Conservation (phyloP, 2,329 filamentous ascomycete species). For the Plectosphaerella cucumerina region DNA sequence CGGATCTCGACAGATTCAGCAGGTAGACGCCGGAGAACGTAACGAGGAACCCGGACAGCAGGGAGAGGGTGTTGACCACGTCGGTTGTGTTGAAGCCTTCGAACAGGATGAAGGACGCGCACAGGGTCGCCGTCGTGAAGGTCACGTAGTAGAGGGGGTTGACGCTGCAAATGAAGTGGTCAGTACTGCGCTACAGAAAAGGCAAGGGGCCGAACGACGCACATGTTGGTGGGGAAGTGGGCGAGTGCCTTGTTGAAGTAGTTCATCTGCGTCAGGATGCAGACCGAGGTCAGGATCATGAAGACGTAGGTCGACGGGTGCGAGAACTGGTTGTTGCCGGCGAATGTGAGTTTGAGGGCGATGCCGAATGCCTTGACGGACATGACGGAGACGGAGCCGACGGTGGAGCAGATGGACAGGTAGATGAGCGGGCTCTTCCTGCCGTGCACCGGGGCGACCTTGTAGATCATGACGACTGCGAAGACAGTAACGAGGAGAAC, state of each 20-base stretch:
- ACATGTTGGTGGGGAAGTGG: slow-evolving; percentile 97
- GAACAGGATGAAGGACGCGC: slow-evolving; percentile 94
- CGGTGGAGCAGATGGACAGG: slow-evolving; percentile 95
- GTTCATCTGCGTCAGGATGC: slow-evolving; percentile 99
- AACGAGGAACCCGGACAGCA: slow-evolving; percentile 87
- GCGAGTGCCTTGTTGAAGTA: slow-evolving; percentile 99
- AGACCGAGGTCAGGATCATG: slow-evolving; percentile 85
- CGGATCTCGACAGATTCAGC: slow-evolving; percentile 88
- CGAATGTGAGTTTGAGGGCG: slow-evolving; percentile 90
- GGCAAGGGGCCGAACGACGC: slow-evolving; percentile 31
- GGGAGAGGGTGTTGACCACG: slow-evolving; percentile 83
- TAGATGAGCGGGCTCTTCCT: slow-evolving; percentile 96
- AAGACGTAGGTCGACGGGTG: slow-evolving; percentile 97
- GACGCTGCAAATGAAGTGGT: slow-evolving; percentile 53
- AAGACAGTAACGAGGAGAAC: slow-evolving; percentile 76
- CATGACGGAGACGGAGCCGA: slow-evolving; percentile 98
- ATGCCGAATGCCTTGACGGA: slow-evolving; percentile 98
- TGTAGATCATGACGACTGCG: slow-evolving; percentile 93
- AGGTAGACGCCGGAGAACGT: slow-evolving; percentile 96
- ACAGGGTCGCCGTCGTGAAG: slow-evolving; percentile 90
- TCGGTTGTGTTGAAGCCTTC: slow-evolving; percentile 94
- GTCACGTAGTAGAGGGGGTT: slow-evolving; percentile 97
- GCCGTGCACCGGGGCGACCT: slow-evolving; percentile 81
- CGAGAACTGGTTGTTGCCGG: slow-evolving; percentile 90
- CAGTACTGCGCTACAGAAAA: not conserved